Conservation (phyloP, 2,329 filamentous ascomycete species). For the Albophoma yamanashiensis region DNA sequence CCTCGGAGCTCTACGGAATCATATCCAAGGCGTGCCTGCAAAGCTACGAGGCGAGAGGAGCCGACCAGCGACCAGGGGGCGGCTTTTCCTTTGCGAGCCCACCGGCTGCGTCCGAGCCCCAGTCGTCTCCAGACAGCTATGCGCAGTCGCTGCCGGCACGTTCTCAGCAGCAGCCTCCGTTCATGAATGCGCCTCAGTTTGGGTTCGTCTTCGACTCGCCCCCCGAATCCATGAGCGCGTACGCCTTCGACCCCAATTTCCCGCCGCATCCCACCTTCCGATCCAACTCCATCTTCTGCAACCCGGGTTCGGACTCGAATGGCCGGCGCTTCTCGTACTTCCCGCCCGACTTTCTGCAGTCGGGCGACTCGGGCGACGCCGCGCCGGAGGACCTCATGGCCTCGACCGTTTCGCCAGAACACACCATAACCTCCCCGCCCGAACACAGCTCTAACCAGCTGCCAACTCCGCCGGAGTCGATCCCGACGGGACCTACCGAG, state of each 20-base stretch:
- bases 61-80: constrained; percentile 10
- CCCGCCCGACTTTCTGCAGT: constrained; percentile 40
- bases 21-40: constrained; percentile 78
- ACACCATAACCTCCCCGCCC: constrained; percentile 15
- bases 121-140: constrained; percentile 20
- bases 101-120: constrained; percentile 17
- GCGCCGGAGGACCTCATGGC: constrained; percentile 23
- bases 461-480: constrained; percentile 34
- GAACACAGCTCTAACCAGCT: constrained; percentile 22
- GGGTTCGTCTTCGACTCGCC: constrained; percentile 47
- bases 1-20: constrained; percentile 76
- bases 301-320: constrained; percentile 41
- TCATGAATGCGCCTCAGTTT: constrained; percentile 42
- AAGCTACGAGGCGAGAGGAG: constrained; percentile 58
- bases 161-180: constrained; percentile 25
- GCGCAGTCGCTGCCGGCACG: constrained; percentile 9
- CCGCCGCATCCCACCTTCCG: constrained; percentile 45
- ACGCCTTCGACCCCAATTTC: constrained; percentile 30
- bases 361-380: constrained; percentile 20
- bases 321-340: constrained; percentile 55
- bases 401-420: constrained; percentile 18
- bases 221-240: constrained; percentile 40
- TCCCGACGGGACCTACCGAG: constrained; percentile 17
- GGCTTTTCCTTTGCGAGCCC: constrained; percentile 23
- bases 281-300: constrained; percentile 56